phyloP scores from a whole-genome alignment of 345 rosid species.

The Aquilaria malaccensis region DNA sequence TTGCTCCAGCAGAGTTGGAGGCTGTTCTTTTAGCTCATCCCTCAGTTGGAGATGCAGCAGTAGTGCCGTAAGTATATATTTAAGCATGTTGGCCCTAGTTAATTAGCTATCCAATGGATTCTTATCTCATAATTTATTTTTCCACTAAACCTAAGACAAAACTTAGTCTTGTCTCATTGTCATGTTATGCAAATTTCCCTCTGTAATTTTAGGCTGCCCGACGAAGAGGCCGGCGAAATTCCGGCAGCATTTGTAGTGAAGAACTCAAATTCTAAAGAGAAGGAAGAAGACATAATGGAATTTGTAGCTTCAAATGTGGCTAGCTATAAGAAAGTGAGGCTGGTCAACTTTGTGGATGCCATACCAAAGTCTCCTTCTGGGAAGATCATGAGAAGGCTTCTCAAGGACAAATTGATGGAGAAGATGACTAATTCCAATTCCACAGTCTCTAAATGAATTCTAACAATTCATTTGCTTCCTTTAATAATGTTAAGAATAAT shows the following conservation, averaged over 20 bases:
- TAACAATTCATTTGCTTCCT: no score
- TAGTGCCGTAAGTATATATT: conserved; percentile 62
- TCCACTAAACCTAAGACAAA: no score
- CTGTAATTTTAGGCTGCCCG: conserved; percentile 46
- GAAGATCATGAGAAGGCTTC: conserved; percentile 78
- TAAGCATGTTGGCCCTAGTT: no score
- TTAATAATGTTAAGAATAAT: no score
- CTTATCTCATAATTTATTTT: no score
- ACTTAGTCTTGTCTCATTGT: background rate
- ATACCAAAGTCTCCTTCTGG: conserved; percentile 93
- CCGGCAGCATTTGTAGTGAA: conserved; percentile 87
- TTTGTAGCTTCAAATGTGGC: conserved; percentile 75
- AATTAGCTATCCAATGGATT: no score
- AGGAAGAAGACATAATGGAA: conserved; percentile 59
- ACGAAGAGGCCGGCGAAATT: conserved; percentile 93
- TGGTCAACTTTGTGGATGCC: conserved; percentile 59
- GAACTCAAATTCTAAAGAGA: conserved; percentile 46
- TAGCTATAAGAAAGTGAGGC: conserved; percentile 77
- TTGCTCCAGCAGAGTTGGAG: conserved; percentile 93
- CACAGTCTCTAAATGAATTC: background rate
- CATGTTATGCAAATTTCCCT: no score
- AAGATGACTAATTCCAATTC: conserved; percentile 13
- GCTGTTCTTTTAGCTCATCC: conserved; percentile 71
- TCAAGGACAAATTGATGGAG: conserved; percentile 46
- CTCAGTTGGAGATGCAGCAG: conserved; percentile 77